Evolutionary conservation across 306 rosid genomes (phyloP), one percentile per base, ranked within the genome.

Genomic region (Sesbania bispinosa): DNA sequence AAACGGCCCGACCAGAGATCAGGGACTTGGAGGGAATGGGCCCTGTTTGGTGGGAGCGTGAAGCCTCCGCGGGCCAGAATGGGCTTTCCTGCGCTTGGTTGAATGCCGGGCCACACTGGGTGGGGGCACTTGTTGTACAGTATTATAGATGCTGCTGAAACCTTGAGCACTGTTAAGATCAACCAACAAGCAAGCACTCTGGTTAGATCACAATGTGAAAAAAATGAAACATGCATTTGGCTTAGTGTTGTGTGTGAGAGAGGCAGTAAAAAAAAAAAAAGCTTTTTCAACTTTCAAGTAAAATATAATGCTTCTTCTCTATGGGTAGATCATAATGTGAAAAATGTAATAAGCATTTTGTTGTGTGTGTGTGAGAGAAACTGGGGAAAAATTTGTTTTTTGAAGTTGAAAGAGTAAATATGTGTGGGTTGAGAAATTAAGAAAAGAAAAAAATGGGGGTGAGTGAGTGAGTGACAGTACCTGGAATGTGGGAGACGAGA

Each of bases 81-180:
- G 74, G 97, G 98, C 46, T 77, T 66, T 9, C 98, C 98, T 2
- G 98, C 94, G 23, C 97, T 19, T 23, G 98, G 96, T 36, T 90
- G 98, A 46, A 94, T 83, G 6, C 89, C 98, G 1, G 98, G 98
- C 98, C 98, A 94, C 11, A 94, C 98, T 2, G 97, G 90, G 75
- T 94, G 87, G 3, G 74, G 5, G 73, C 98, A 94, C 62, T 90
- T 94, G 92, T 94, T 90, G 84, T 71, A 42, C 3, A 90, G 3
- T 1, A 83, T 84, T 9, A 90, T 10, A 10, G 84, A 52, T 0
- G 94, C 62, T 2, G 85, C 96, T 26, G 85, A 79, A 32, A 74
- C 76, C 15, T 80, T 65, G 4, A n/a, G 1, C 23, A 62, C 88
- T 82, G 80, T 39, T 53, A 1, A 16, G 3, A 58, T 5, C 27